Conservation (phyloP, 225 moss, liverwort and hornwort genomes). For the Pseudoscleropodium purum region DNA sequence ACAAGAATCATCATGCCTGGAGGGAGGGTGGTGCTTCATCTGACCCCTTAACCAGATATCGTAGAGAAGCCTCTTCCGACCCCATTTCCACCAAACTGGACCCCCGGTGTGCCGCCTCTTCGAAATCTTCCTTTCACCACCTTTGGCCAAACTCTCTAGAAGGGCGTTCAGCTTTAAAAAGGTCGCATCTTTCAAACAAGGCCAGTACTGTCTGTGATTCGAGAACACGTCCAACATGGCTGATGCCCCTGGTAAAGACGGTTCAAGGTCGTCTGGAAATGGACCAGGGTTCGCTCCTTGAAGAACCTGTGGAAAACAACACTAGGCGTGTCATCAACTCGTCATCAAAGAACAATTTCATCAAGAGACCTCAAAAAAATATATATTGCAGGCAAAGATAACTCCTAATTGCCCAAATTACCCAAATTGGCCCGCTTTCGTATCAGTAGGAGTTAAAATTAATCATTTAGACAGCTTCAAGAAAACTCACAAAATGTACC, state of each 20-base stretch:
- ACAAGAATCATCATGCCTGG: slow-evolving; percentile 37
- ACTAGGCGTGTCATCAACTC: neutral
- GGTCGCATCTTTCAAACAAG: slow-evolving; percentile 55
- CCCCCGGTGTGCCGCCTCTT: slow-evolving; percentile 45
- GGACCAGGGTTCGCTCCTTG: slow-evolving; percentile 61
- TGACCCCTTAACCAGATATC: slow-evolving; percentile 41
- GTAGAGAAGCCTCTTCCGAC: slow-evolving; percentile 42
- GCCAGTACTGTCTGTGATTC: slow-evolving; percentile 63
- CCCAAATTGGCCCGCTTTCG: neutral
- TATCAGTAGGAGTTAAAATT: neutral
- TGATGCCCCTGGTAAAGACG: slow-evolving; percentile 57
- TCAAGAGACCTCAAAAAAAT: neutral
- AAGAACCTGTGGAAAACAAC: slow-evolving; percentile 48
- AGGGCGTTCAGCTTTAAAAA: slow-evolving; percentile 37
- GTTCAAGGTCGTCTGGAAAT: slow-evolving; percentile 46
- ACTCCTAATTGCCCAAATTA: neutral
- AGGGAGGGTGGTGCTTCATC: slow-evolving; percentile 37
- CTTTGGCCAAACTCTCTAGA: slow-evolving; percentile 22
- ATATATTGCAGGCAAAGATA: neutral
- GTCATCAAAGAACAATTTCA: neutral
- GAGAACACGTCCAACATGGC: slow-evolving; percentile 72
- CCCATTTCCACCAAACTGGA: slow-evolving; percentile 68
- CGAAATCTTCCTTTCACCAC: slow-evolving; percentile 27
- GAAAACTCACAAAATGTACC: neutral
- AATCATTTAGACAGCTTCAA: neutral